Conservation (phyloP, 176 grass and related monocot species). For the Elymus sibiricus region DNA sequence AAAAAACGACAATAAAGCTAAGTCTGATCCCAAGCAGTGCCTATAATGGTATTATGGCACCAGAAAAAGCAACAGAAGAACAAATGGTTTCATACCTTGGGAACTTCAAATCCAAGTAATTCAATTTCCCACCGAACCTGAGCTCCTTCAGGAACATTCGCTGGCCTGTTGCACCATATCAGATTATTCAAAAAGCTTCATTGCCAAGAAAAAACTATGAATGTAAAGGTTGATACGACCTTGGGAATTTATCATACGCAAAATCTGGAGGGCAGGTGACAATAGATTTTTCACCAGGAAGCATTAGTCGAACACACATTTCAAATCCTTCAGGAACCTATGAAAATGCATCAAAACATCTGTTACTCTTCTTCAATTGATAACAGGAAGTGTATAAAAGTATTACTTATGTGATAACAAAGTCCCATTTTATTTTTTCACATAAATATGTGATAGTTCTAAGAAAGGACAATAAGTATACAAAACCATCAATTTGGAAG, state of each 20-base stretch:
- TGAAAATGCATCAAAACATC: constrained; percentile 7
- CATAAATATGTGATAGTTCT: background rate
- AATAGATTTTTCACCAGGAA: constrained; percentile 89
- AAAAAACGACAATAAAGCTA: constrained; percentile 3
- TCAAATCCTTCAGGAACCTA: constrained; percentile 97
- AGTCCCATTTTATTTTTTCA: background rate
- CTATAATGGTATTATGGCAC: background rate
- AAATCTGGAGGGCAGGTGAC: constrained; percentile 96
- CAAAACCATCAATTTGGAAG: background rate
- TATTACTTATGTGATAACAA: background rate
- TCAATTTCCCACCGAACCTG: constrained; percentile 93
- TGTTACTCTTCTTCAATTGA: constrained; percentile 9
- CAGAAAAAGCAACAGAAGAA: constrained; percentile 10
- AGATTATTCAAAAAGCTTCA: constrained; percentile 22
- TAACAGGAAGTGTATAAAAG: too few relatives aligned
- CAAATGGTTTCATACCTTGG: constrained; percentile 58
- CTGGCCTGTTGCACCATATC: constrained; percentile 56
- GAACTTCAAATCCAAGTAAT: constrained; percentile 87
- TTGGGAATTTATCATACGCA: constrained; percentile 97
- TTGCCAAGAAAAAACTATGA: constrained; percentile 21
- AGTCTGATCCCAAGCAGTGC: background rate
- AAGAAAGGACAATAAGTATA: background rate
- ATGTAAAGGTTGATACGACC: constrained; percentile 47
- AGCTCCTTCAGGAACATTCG: constrained; percentile 92
- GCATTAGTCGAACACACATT: constrained; percentile 98